These are phyloP conservation scores for Colletotrichum lupini DNA, from an alignment of 2,329 filamentous ascomycete genomes.

Conservation along the genomic window DNA sequence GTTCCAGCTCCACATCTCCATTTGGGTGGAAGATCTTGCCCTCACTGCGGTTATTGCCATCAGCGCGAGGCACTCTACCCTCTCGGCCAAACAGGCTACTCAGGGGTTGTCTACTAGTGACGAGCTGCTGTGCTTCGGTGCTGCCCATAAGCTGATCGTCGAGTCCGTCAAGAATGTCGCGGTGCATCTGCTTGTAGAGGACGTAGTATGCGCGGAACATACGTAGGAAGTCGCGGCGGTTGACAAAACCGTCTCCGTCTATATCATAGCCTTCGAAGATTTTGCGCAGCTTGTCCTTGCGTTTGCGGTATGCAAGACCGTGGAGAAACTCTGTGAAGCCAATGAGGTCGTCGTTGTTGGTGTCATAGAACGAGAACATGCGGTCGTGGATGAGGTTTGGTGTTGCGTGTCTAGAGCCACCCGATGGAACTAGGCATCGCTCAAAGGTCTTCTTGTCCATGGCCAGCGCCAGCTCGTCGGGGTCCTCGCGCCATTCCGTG, in stretches of 20 bases:
- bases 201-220: slow-evolving; percentile 95
- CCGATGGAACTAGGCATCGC: slow-evolving; percentile 87
- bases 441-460: slow-evolving; percentile 96
- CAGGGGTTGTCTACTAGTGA: slow-evolving; percentile 79
- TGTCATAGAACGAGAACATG: slow-evolving; percentile 97
- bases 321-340: slow-evolving; percentile 92
- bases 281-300: slow-evolving; percentile 75
- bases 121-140: slow-evolving; percentile 79
- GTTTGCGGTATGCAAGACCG: slow-evolving; percentile 78
- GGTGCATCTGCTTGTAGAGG: slow-evolving; percentile 88
- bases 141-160: slow-evolving; percentile 83
- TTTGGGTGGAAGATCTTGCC: slow-evolving; percentile 73
- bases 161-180: slow-evolving; percentile 81
- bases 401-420: slow-evolving; percentile 78
- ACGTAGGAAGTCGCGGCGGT: slow-evolving; percentile 86
- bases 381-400: slow-evolving; percentile 95
- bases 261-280: slow-evolving; percentile 93
- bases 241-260: slow-evolving; percentile 86
- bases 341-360: slow-evolving; percentile 87
- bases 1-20: slow-evolving; percentile 72
- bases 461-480: slow-evolving; percentile 79
- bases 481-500: slow-evolving; percentile 84
- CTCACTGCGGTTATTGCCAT: slow-evolving; percentile 69
- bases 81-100: slow-evolving; percentile 81
- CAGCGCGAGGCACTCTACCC: slow-evolving; percentile 72